Base-by-base conservation (phyloP, 179 eudicot species). In the Spergularia azorica region DNA sequence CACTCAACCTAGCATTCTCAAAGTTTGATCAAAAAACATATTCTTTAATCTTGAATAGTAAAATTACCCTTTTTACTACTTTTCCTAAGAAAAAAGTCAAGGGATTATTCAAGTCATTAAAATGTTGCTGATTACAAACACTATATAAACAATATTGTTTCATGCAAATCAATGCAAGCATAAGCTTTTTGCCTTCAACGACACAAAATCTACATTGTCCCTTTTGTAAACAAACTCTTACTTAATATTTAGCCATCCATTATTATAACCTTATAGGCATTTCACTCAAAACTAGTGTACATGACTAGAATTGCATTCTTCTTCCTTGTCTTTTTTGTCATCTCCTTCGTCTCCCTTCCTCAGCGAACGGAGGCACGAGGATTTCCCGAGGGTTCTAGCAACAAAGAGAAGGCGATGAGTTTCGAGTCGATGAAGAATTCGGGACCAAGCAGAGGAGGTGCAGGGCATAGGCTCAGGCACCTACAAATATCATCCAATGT, bases 161-260 rank as follows among this genome's bases (percentile, higher is more conserved):
- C 77, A 72, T 77, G 80, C 67, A 81, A 18, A 21, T 51, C 11
- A 70, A 70, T 75, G 64, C 82, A 82, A 78, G 63, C 84, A 77
- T 70, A 78, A 74, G 74, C 73, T 56, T 57, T 80, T 70, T 82
- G 67, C 84, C 84, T 82, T 82, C 57, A 78, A 82, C 84, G 72
- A 78, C 77, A 82, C 84, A 74, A 79, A 78, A 82, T 20, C 81
- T 73, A 38, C 16, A 58, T 60, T 73, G 62, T 59, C 38, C 20
- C 10, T 70, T 17, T 14, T 41, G 32, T 26, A 26, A 26, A 26
- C 32, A 26, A 26, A 26, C 32, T 26, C 32, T 2, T 26, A 26
- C 32, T 26, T 26, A 26, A 5, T 6, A 60, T 52, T n/a, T 41
- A 71, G 50, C n/a, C 50, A 39, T 50, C 18, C 38, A 9, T 46